Conservation (phyloP, 2,329 filamentous ascomycete genomes). For the Pestalotiopsis sp. region DNA sequence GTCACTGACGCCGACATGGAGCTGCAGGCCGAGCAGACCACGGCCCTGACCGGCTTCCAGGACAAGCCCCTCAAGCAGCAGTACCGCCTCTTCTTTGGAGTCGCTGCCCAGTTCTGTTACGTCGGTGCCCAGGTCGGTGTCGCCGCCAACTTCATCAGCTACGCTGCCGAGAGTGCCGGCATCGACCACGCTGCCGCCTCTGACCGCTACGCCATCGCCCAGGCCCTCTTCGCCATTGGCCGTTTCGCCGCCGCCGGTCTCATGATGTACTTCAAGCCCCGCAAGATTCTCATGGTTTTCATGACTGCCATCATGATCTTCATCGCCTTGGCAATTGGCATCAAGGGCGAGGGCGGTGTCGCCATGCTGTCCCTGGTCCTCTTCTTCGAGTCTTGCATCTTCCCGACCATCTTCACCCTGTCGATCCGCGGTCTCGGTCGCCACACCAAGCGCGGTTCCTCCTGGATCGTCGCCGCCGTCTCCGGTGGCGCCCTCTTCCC, state of each 20-base stretch:
- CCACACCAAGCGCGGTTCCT: slow-evolving; percentile 11
- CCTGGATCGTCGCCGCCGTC: slow-evolving; percentile 10
- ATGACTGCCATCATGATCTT: slow-evolving; percentile 13
- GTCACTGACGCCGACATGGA: slow-evolving; percentile 15
- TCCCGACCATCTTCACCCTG: slow-evolving; percentile 13
- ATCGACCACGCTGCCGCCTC: slow-evolving; percentile 5
- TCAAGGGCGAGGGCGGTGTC: slow-evolving; percentile 11
- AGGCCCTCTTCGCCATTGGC: slow-evolving; percentile 11
- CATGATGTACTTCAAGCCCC: slow-evolving; percentile 14
- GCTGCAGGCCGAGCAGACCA: slow-evolving; percentile 12
- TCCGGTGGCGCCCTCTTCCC: slow-evolving; percentile 11
- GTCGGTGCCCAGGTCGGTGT: slow-evolving; percentile 13
- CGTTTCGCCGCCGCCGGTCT: slow-evolving; percentile 11
- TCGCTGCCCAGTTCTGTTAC: slow-evolving; percentile 13
- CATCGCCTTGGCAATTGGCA: slow-evolving; percentile 11
- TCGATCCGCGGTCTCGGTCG: slow-evolving; percentile 12
- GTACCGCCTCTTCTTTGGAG: slow-evolving; percentile 13
- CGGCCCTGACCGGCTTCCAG: slow-evolving; percentile 7
- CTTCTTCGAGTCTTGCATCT: slow-evolving; percentile 13
- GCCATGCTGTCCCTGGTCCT: slow-evolving; percentile 12
- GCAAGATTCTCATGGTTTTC: slow-evolving; percentile 9
- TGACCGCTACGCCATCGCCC: slow-evolving; percentile 11
- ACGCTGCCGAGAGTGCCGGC: slow-evolving; percentile 7
- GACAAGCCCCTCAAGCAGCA: slow-evolving; percentile 11
- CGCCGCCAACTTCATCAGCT: slow-evolving; percentile 14